These are phyloP conservation scores for Hymenoscyphus infarciens DNA, from an alignment of 2,329 filamentous ascomycete species.

Conservation along the genomic window DNA sequence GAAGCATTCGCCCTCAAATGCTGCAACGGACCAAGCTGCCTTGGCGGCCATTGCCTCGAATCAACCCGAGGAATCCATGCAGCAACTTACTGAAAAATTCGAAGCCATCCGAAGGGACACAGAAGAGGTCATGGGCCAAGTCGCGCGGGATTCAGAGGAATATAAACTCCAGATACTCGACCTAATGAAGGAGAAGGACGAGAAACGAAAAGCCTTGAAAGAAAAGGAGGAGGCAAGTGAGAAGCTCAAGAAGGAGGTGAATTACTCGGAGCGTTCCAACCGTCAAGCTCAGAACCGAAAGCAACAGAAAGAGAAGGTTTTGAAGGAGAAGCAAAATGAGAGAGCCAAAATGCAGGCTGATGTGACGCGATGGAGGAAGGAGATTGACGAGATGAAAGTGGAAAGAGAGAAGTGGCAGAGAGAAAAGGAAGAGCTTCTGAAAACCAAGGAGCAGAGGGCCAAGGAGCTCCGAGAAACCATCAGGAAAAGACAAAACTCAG, in stretches of 20 bases:
- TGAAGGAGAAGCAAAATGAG: conserved; percentile 67
- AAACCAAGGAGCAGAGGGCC: conserved; percentile 50
- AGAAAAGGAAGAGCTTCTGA: conserved; percentile 49
- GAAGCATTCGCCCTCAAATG: conserved; percentile 69
- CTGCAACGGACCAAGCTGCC: conserved; percentile 30
- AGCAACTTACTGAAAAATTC: conserved; percentile 76
- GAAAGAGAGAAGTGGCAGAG: conserved; percentile 52
- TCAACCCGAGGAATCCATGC: conserved; percentile 63
- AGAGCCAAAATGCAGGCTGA: conserved; percentile 67
- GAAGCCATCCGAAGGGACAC: conserved; percentile 79
- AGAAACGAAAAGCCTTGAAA: conserved; percentile 71
- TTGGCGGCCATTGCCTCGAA: conserved; percentile 43
- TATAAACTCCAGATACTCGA: conserved; percentile 62
- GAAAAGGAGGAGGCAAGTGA: conserved; percentile 90
- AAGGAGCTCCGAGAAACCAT: conserved; percentile 53
- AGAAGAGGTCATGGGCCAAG: conserved; percentile 70
- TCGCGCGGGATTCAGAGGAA: conserved; percentile 69
- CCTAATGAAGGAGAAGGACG: conserved; percentile 73
- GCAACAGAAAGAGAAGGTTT: conserved; percentile 68
- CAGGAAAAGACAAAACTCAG: conserved; percentile 55
- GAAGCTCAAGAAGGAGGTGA: conserved; percentile 76
- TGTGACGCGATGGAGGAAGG: conserved; percentile 64
- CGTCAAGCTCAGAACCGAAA: conserved; percentile 75
- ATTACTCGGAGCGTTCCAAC: conserved; percentile 76
- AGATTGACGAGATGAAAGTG: conserved; percentile 55